Evolutionary conservation across 225 moss, liverwort and hornwort species (phyloP).

Genomic region (Marchantia polymorpha): DNA sequence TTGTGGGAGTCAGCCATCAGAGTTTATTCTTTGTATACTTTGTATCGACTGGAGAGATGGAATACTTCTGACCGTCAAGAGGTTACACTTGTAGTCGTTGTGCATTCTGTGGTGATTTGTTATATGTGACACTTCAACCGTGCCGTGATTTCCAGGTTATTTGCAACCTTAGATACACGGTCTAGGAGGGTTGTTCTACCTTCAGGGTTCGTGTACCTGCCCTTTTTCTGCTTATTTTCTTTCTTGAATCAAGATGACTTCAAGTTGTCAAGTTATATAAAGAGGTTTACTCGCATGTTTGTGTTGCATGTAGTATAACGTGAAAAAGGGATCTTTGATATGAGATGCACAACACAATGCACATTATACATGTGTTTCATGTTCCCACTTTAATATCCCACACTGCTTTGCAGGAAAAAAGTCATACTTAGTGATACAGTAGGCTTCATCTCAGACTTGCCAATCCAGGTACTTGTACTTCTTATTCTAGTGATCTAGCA

Average conservation of each 20-base stretch:
- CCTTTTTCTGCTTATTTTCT: background rate
- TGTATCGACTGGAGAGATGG: too few relatives aligned
- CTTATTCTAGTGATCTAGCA: background rate
- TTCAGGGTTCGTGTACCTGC: slow-evolving; percentile 49
- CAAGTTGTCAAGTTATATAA: too few relatives aligned
- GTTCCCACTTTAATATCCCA: background rate
- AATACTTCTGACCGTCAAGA: background rate
- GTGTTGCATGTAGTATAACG: too few relatives aligned
- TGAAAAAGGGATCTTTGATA: background rate
- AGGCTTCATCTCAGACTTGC: slow-evolving; percentile 84
- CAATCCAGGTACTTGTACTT: slow-evolving; percentile 49
- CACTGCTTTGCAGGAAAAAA: slow-evolving; percentile 53
- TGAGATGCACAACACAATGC: background rate
- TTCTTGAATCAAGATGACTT: background rate
- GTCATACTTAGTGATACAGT: slow-evolving; percentile 81
- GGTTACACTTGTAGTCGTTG: background rate
- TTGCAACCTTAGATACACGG: slow-evolving; percentile 88
- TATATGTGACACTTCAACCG: background rate
- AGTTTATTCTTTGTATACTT: too few relatives aligned
- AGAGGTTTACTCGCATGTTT: too few relatives aligned
- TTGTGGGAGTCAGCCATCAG: too few relatives aligned
- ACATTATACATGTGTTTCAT: too few relatives aligned
- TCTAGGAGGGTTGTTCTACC: slow-evolving; percentile 75
- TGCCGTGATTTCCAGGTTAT: slow-evolving; percentile 52
- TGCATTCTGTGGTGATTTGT: background rate